These are phyloP conservation scores for Serpula lacrymans DNA, from an alignment of 768 basidiomycete species.

Conservation along the genomic window DNA sequence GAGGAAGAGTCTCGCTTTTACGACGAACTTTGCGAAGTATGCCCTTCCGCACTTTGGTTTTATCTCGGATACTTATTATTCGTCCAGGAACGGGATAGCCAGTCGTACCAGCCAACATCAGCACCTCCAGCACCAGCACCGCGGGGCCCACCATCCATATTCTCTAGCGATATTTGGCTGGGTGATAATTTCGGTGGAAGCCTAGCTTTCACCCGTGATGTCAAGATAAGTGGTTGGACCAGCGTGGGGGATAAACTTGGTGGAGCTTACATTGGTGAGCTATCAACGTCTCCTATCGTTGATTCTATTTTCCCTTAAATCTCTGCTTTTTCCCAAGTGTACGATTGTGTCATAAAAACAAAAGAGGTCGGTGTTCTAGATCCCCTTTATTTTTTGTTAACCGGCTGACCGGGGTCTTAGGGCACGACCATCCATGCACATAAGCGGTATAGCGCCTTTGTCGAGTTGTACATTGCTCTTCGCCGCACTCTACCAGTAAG, in stretches of 20 bases:
- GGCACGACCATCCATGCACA: slow-evolving; percentile 62
- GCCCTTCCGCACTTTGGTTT: slow-evolving; percentile 10
- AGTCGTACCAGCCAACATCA: slow-evolving; percentile 11
- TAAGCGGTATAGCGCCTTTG: slow-evolving; percentile 68
- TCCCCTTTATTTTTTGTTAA: neutral
- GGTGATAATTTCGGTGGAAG: slow-evolving; percentile 56
- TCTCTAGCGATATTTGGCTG: slow-evolving; percentile 69
- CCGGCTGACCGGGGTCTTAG: slow-evolving; percentile 31
- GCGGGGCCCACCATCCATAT: slow-evolving; percentile 47
- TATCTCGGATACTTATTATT: neutral
- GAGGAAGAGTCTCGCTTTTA: slow-evolving; percentile 68
- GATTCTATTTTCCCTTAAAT: neutral
- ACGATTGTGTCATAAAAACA: slow-evolving; percentile 67
- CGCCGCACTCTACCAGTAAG: slow-evolving; percentile 51
- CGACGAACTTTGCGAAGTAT: slow-evolving; percentile 56
- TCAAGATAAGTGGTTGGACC: slow-evolving; percentile 67
- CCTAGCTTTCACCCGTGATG: slow-evolving; percentile 58
- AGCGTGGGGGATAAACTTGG: slow-evolving; percentile 63
- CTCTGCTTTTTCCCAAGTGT: slow-evolving; percentile 39
- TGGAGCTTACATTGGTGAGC: slow-evolving; percentile 64
- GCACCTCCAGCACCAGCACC: slow-evolving; percentile 23
- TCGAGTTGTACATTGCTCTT: slow-evolving; percentile 46
- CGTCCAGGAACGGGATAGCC: slow-evolving; percentile 12
- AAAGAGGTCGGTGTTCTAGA: slow-evolving; percentile 42
- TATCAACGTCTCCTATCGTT: neutral